These are phyloP conservation scores for Sporothrix phasma DNA, from an alignment of 2,329 filamentous ascomycete genomes.

Conservation along the genomic window DNA sequence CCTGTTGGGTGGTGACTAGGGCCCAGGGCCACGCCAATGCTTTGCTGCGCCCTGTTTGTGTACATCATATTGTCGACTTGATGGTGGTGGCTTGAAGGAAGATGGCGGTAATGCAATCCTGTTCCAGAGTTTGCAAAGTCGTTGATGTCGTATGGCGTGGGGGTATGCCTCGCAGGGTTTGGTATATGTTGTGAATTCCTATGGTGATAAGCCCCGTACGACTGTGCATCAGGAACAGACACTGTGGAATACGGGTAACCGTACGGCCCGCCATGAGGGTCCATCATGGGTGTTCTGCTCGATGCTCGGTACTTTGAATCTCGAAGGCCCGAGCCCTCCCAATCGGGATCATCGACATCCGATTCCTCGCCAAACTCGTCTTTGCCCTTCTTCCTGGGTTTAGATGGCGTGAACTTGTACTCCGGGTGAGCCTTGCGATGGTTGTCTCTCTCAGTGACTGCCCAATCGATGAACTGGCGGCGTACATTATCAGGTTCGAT, in stretches of 20 bases:
- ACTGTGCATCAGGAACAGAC: constrained; percentile 10
- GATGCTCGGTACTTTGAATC: constrained; percentile 25
- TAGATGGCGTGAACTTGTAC: constrained; percentile 90
- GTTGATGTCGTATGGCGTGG: constrained; percentile 29
- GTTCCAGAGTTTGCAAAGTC: constrained; percentile 23
- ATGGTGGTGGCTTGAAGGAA: constrained; percentile 16
- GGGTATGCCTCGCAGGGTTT: constrained; percentile 29
- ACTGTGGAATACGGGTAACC: constrained; percentile 16
- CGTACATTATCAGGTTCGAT: constrained; percentile 65
- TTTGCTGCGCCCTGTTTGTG: not conserved
- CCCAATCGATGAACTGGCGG: constrained; percentile 66
- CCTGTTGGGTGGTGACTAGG: not conserved
- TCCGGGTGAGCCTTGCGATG: constrained; percentile 76
- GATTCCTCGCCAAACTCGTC: constrained; percentile 34
- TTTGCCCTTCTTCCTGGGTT: constrained; percentile 38
- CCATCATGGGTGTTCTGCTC: constrained; percentile 25
- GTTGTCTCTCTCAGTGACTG: constrained; percentile 71
- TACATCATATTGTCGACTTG: constrained; percentile 8
- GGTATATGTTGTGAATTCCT: constrained; percentile 28
- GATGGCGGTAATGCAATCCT: constrained; percentile 29
- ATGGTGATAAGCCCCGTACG: constrained; percentile 11
- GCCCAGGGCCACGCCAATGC: not conserved
- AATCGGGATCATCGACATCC: constrained; percentile 33
- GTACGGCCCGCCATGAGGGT: constrained; percentile 20
- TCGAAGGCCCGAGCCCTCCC: constrained; percentile 24